phyloP scores from a whole-genome alignment of 2,329 filamentous ascomycete genomes.

The Corniculantispora saksenae region DNA sequence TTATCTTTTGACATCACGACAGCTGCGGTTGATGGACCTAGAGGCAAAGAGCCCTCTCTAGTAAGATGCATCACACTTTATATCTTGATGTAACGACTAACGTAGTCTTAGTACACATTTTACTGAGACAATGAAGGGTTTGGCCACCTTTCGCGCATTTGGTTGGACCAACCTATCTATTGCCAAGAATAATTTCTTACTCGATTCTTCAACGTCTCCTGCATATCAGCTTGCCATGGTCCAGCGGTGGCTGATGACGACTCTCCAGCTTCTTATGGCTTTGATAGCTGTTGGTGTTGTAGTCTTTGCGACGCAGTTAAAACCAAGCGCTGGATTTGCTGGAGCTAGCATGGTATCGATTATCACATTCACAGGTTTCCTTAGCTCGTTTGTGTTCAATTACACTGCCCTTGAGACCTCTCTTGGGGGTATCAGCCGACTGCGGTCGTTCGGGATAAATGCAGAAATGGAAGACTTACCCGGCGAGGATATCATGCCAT shows the following conservation, averaged over 20 bases:
- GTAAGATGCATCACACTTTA: slow-evolving; percentile 31
- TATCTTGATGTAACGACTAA: background rate
- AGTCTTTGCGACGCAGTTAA: slow-evolving; percentile 44
- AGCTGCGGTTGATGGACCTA: slow-evolving; percentile 61
- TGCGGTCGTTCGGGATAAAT: slow-evolving; percentile 23
- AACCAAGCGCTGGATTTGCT: slow-evolving; percentile 34
- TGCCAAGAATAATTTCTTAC: slow-evolving; percentile 44
- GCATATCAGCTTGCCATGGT: slow-evolving; percentile 57
- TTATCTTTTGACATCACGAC: slow-evolving; percentile 43
- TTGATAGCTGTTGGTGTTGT: slow-evolving; percentile 49
- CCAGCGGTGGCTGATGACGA: slow-evolving; percentile 56
- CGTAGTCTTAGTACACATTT: slow-evolving; percentile 52
- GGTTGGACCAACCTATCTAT: slow-evolving; percentile 49
- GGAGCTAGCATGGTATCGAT: slow-evolving; percentile 40
- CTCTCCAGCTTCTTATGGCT: slow-evolving; percentile 50
- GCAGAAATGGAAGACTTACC: slow-evolving; percentile 20
- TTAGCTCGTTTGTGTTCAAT: slow-evolving; percentile 21
- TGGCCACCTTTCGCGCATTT: slow-evolving; percentile 56
- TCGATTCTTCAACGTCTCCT: slow-evolving; percentile 56
- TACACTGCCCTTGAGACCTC: slow-evolving; percentile 32
- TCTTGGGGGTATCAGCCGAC: slow-evolving; percentile 24
- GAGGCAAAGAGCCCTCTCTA: slow-evolving; percentile 62
- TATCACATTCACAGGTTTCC: slow-evolving; percentile 35
- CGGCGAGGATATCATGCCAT: slow-evolving; percentile 19
- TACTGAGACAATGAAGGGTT: slow-evolving; percentile 53